Evolutionary conservation across 2,329 filamentous ascomycete genomes (phyloP), one percentile per base, ranked within the genome.

Genomic region (Aspergillus sojae): DNA sequence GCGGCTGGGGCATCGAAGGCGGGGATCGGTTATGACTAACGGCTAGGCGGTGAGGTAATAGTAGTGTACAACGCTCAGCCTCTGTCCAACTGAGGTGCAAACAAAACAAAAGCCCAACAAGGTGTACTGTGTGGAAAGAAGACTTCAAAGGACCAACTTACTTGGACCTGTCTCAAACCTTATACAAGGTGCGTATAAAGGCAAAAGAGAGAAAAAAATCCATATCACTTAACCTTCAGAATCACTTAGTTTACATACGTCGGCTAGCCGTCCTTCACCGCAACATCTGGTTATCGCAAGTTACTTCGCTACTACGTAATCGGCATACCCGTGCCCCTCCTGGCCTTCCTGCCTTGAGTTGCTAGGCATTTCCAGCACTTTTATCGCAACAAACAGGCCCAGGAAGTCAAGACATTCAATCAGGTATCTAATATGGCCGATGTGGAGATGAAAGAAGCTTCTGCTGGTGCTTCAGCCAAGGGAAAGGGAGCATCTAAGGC

Each of bases 381-480:
- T 4, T 55, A 16, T 21, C 4, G 30, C 48, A 52, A 52, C 28
- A 32, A 14, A 30, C 19, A 32, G 30, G 30, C 32, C 41, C 39
- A 61, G 21, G 21, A 14, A 23, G 52, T 26, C 46, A 54, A 28
- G 28, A 43, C 43, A 58, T 36, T 36, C 32, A 70, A 57, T 56
- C 48, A 61, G 65, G 16, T 19, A 9, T 41, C 41, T n/a, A 57
- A 52, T 67, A 98, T 98, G 95, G 92, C 94, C 63, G 95, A 99
- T 81, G 90, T 98, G 57, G 93, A 97, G 75, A 98, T 98, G 95
- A 91, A 92, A 60, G 95, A 98, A 79, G 93, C 91, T 54, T 88
- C 88, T 39, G 79, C 85, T 45, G 78, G 80, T 52, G 72, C 73
- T 66, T 81, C 74, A 62, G 76, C 80, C 61, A 87, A 88, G 80